A percentile compares a stretch with the other conserved stretches of the same genome.
Evolutionary conservation across 23 red algal genomes (phyloP).

Genomic region (Gracilaria vermiculophylla): DNA sequence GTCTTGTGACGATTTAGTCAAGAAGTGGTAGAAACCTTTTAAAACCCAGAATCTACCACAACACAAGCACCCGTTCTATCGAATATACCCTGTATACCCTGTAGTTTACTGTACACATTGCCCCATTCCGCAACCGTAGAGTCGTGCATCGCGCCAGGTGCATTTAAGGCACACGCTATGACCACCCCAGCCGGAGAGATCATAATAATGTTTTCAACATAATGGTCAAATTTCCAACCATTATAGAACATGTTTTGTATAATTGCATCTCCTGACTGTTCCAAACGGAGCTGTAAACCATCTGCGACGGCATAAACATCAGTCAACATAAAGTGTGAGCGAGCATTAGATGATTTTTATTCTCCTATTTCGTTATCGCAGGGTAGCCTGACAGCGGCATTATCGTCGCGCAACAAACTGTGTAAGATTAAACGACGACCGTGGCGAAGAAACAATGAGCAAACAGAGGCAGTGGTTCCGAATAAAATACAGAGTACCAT

Average conservation of each 20-base stretch:
- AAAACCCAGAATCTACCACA: constrained; percentile 17
- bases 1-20: constrained; percentile 22
- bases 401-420: too few species aligned
- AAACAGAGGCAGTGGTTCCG: too few species aligned
- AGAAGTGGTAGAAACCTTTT: not conserved
- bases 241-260: constrained; percentile 13
- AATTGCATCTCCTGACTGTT: not conserved
- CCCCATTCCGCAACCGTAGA: not conserved
- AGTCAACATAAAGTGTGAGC: not conserved
- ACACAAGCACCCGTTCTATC: not conserved
- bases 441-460: too few species aligned
- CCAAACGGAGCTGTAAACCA: not conserved
- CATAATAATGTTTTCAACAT: not conserved
- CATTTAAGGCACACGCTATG: constrained; percentile 21
- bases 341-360: not conserved
- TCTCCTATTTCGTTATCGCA: too few species aligned
- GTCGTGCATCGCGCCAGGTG: constrained; percentile 29
- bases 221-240: not conserved
- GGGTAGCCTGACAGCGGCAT: too few species aligned
- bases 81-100: not conserved
- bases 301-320: not conserved
- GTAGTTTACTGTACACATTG: not conserved
- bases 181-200: not conserved
- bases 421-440: too few species aligned
- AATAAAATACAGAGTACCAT: too few species aligned